phyloP scores from a whole-genome alignment of 2,329 filamentous ascomycete genomes.

The Fusarium burgessii region DNA sequence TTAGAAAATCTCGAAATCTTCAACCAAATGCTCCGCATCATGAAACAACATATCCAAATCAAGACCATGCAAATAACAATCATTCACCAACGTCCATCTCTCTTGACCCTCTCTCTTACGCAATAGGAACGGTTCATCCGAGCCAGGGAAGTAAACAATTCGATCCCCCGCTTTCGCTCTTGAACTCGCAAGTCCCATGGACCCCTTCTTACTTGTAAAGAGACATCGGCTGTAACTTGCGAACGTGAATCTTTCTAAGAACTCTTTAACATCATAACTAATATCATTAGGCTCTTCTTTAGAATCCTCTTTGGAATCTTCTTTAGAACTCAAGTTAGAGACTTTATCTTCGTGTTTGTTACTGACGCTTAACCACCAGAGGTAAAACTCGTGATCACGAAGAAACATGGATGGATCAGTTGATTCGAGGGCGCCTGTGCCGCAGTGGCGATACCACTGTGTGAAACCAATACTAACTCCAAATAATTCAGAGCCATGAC shows the following conservation, averaged over 20 bases:
- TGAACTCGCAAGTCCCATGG: conserved; percentile 10
- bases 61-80: conserved; percentile 23
- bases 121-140: background rate
- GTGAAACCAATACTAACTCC: background rate
- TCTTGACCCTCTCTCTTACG: background rate
- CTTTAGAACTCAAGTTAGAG: too few relatives aligned
- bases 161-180: background rate
- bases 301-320: background rate
- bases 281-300: background rate
- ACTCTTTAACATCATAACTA: background rate
- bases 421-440: background rate
- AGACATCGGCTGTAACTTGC: conserved; percentile 14
- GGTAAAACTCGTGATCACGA: conserved; percentile 15
- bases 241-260: background rate
- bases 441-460: conserved; percentile 24
- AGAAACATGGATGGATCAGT: background rate
- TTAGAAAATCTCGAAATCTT: conserved; percentile 9
- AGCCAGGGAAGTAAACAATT: conserved; percentile 12
- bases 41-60: conserved; percentile 6
- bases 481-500: rapidly evolving
- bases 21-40: conserved; percentile 3
- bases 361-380: conserved; percentile 2
- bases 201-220: conserved; percentile 12
- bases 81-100: conserved; percentile 4
- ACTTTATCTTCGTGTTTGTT: rapidly evolving